Percentiles rank a stretch among this genome's conserved stretches.
Evolutionary conservation across 2,329 filamentous ascomycete genomes (phyloP).

Genomic region (Aspergillus sergii): DNA sequence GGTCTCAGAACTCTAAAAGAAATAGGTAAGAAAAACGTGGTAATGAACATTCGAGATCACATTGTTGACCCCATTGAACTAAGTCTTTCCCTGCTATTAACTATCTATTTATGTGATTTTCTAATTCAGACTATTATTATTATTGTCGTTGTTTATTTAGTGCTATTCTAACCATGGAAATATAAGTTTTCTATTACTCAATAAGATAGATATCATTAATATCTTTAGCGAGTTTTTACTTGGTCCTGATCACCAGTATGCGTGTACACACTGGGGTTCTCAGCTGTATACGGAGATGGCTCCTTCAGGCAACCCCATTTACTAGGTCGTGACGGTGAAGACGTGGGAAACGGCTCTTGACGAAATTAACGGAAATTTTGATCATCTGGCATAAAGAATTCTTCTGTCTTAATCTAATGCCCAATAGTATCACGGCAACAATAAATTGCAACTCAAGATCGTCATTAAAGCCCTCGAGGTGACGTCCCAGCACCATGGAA

Average conservation of each 20-base stretch:
- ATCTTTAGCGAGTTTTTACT: neutral
- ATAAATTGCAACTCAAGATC: constrained; percentile 1
- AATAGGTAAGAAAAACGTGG: neutral
- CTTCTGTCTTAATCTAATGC: neutral
- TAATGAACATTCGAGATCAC: neutral
- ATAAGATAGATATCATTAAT: neutral
- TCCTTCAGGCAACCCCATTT: constrained; percentile 16
- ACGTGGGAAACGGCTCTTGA: neutral
- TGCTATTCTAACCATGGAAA: neutral
- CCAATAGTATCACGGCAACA: constrained; percentile 3
- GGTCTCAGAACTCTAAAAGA: neutral
- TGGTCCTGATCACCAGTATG: neutral
- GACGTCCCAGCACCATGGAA: constrained; percentile 13
- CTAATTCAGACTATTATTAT: neutral
- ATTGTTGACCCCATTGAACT: neutral
- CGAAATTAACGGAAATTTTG: neutral
- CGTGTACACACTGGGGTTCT: neutral
- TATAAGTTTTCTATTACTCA: neutral
- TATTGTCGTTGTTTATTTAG: neutral
- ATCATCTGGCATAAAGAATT: constrained; percentile 6
- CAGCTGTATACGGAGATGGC: constrained; percentile 3
- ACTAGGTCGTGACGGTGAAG: neutral
- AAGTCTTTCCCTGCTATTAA: neutral
- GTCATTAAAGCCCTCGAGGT: constrained; percentile 5
- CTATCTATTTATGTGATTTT: neutral